phyloP scores from a whole-genome alignment of 2,329 filamentous ascomycete species.

The Drechslera avenae region DNA sequence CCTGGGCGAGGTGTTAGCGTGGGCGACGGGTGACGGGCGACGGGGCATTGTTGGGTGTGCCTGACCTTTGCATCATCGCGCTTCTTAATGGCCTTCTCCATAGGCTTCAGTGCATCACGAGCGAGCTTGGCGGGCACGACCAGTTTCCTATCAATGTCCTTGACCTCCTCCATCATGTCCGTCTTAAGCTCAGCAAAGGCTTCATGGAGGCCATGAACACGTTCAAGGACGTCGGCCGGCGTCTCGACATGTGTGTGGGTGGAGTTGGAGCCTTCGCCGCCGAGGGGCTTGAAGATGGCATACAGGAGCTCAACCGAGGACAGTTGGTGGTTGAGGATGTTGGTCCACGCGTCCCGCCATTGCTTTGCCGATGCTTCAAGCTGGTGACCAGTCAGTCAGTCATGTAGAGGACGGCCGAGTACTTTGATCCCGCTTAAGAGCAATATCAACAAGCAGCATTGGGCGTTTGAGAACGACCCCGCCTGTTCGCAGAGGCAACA shows the following conservation, averaged over 20 bases:
- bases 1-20: constrained; percentile 46
- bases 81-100: constrained; percentile 85
- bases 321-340: constrained; percentile 71
- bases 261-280: constrained; percentile 62
- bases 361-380: constrained; percentile 75
- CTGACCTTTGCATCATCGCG: constrained; percentile 75
- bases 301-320: constrained; percentile 71
- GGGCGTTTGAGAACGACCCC: constrained; percentile 18
- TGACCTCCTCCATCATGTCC: constrained; percentile 74
- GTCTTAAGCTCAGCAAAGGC: constrained; percentile 72
- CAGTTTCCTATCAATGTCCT: constrained; percentile 71
- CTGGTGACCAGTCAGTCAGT: constrained; percentile 50
- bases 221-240: constrained; percentile 65
- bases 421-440: background rate
- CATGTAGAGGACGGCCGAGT: background rate
- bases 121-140: constrained; percentile 72
- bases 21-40: no score
- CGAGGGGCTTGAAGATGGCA: constrained; percentile 75
- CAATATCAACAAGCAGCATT: background rate
- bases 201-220: constrained; percentile 67
- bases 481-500: constrained; percentile 19
- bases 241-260: constrained; percentile 63
- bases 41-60: no score
- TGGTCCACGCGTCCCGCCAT: constrained; percentile 80
- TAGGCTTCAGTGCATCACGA: constrained; percentile 69